Conservation (phyloP, 2,329 filamentous ascomycete genomes). For the Neopestalotiopsis sp. region DNA sequence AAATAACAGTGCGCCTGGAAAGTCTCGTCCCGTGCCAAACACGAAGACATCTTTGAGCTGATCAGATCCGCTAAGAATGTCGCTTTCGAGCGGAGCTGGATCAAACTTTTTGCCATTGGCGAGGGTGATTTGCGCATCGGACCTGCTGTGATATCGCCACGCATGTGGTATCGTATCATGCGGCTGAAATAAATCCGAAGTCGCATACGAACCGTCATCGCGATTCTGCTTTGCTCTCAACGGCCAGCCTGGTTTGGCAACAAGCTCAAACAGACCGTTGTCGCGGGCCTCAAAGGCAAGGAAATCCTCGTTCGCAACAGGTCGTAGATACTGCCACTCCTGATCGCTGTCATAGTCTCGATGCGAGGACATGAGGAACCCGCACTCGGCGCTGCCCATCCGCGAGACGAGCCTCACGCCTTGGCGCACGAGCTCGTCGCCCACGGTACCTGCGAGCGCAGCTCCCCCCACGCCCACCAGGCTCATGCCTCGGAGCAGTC, state of each 20-base stretch:
- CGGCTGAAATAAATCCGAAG: slow-evolving; percentile 64
- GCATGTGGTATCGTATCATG: slow-evolving; percentile 56
- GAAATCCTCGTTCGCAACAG: slow-evolving; percentile 33
- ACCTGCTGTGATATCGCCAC: slow-evolving; percentile 67
- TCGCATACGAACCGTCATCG: slow-evolving; percentile 64
- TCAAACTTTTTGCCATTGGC: slow-evolving; percentile 74
- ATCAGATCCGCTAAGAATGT: slow-evolving; percentile 48
- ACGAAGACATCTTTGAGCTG: slow-evolving; percentile 60
- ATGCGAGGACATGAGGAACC: slow-evolving; percentile 67
- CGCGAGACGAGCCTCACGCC: slow-evolving; percentile 64
- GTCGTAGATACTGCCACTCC: slow-evolving; percentile 66
- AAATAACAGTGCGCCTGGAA: slow-evolving; percentile 62
- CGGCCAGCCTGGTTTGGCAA: slow-evolving; percentile 62
- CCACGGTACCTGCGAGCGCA: slow-evolving; percentile 56
- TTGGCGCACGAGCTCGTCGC: slow-evolving; percentile 54
- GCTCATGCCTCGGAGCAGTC: slow-evolving; percentile 54
- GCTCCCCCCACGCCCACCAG: slow-evolving; percentile 70
- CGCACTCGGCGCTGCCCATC: slow-evolving; percentile 70
- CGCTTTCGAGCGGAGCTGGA: slow-evolving; percentile 63
- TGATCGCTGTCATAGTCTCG: slow-evolving; percentile 57
- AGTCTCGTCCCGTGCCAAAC: slow-evolving; percentile 63
- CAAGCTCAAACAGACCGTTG: slow-evolving; percentile 54
- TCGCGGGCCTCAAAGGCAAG: slow-evolving; percentile 52
- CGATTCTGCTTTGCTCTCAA: slow-evolving; percentile 63
- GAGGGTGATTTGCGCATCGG: slow-evolving; percentile 66